These are phyloP conservation scores for Neoascochyta sp. DNA, from an alignment of 2,329 filamentous ascomycete genomes.

Conservation along the genomic window DNA sequence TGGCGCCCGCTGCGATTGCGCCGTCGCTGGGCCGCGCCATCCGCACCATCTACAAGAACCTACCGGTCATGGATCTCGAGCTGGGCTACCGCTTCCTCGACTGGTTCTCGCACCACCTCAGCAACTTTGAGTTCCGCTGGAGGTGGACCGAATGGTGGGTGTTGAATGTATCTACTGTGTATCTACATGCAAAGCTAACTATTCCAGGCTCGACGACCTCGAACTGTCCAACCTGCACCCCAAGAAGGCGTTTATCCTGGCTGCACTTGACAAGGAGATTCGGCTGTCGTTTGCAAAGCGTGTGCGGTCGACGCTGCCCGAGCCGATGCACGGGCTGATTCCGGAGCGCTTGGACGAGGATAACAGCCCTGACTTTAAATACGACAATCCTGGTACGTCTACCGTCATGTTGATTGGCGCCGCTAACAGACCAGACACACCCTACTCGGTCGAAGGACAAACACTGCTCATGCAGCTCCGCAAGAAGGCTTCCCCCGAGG, in stretches of 20 bases:
- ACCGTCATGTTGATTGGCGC: neutral
- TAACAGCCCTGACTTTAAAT: slow-evolving; percentile 93
- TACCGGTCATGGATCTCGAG: slow-evolving; percentile 81
- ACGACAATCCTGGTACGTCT: slow-evolving; percentile 65
- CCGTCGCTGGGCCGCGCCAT: slow-evolving; percentile 92
- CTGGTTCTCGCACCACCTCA: slow-evolving; percentile 97
- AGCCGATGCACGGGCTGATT: slow-evolving; percentile 76
- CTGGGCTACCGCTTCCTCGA: slow-evolving; percentile 84
- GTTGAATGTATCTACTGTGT: no score
- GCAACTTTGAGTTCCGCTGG: slow-evolving; percentile 99
- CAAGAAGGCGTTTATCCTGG: slow-evolving; percentile 88
- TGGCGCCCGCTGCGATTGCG: slow-evolving; percentile 92
- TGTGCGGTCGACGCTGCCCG: slow-evolving; percentile 88
- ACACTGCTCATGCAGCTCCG: slow-evolving; percentile 75
- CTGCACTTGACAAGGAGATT: slow-evolving; percentile 93
- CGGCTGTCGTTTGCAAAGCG: slow-evolving; percentile 92
- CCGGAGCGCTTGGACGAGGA: slow-evolving; percentile 88
- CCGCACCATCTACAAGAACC: slow-evolving; percentile 79
- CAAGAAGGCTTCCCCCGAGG: slow-evolving; percentile 79
- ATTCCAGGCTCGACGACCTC: slow-evolving; percentile 69
- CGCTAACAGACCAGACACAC: slow-evolving; percentile 55
- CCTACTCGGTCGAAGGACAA: slow-evolving; percentile 79
- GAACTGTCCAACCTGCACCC: slow-evolving; percentile 73
- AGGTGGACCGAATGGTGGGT: slow-evolving; percentile 94
- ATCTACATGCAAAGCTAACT: slow-evolving; percentile 8